Evolutionary conservation across 2,329 filamentous ascomycete species (phyloP).

Genomic region (Alternaria metachromatica): DNA sequence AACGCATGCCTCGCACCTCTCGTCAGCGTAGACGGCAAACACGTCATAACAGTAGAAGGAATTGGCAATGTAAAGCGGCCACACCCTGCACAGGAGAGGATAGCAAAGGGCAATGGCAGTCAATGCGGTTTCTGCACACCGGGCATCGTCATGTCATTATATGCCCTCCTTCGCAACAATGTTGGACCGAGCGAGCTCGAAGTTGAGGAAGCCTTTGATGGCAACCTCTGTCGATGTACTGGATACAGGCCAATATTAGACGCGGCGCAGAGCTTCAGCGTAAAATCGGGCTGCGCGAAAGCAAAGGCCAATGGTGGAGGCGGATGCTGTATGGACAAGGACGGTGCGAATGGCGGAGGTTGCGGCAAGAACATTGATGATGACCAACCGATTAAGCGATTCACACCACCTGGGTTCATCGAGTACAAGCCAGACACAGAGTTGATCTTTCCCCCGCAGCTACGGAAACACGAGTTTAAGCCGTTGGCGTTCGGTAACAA

Average conservation of each 20-base stretch:
- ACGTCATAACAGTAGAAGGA: slow-evolving; percentile 96
- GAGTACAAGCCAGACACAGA: slow-evolving; percentile 93
- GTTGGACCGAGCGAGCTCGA: slow-evolving; percentile 77
- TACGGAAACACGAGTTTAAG: slow-evolving; percentile 82
- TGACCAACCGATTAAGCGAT: slow-evolving; percentile 61
- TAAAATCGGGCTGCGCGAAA: slow-evolving; percentile 63
- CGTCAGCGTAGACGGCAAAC: slow-evolving; percentile 93
- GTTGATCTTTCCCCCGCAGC: slow-evolving; percentile 87
- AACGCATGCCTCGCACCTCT: slow-evolving; percentile 95
- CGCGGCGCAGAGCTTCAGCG: slow-evolving; percentile 87
- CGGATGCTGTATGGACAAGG: slow-evolving; percentile 75
- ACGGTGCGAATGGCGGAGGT: slow-evolving; percentile 51
- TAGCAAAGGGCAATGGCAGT: slow-evolving; percentile 89
- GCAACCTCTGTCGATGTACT: slow-evolving; percentile 93
- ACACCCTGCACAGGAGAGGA: slow-evolving; percentile 88
- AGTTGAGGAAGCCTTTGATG: slow-evolving; percentile 95
- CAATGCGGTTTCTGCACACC: slow-evolving; percentile 97
- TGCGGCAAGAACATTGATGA: slow-evolving; percentile 52
- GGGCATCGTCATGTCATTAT: slow-evolving; percentile 96
- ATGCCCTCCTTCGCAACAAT: slow-evolving; percentile 88
- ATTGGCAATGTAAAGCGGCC: slow-evolving; percentile 88
- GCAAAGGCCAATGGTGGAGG: slow-evolving; percentile 64
- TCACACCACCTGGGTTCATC: slow-evolving; percentile 89
- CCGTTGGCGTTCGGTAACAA: slow-evolving; percentile 93
- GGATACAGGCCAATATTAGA: slow-evolving; percentile 94